Evolutionary conservation across 2,329 filamentous ascomycete genomes (phyloP).

Genomic region (Alternaria sp.): DNA sequence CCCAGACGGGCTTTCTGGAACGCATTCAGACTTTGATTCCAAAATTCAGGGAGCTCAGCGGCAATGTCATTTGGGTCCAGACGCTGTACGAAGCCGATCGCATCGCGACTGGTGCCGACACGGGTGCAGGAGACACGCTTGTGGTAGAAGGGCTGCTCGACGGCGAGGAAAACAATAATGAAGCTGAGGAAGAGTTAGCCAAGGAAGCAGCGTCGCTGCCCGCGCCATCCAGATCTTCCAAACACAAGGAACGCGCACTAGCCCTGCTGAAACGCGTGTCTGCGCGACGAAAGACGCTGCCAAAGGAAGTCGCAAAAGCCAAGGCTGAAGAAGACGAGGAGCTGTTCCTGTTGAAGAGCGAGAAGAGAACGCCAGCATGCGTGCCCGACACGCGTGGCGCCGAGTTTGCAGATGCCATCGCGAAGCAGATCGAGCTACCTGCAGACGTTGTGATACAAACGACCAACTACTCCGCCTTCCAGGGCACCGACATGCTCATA

Average conservation of each 20-base stretch:
- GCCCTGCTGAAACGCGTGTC: constrained; percentile 48
- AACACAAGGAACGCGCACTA: constrained; percentile 44
- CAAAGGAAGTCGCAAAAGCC: constrained; percentile 35
- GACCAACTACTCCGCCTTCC: constrained; percentile 87
- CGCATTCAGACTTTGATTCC: constrained; percentile 70
- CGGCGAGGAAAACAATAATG: constrained; percentile 42
- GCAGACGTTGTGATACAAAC: constrained; percentile 68
- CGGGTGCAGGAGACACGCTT: constrained; percentile 55
- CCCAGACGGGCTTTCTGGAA: constrained; percentile 70
- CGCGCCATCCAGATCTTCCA: constrained; percentile 42
- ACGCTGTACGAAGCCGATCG: constrained; percentile 73
- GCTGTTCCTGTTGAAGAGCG: constrained; percentile 51
- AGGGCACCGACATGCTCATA: constrained; percentile 73
- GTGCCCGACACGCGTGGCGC: constrained; percentile 53
- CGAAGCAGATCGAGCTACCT: constrained; percentile 56
- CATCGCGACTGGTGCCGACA: constrained; percentile 57
- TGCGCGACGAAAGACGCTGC: constrained; percentile 34
- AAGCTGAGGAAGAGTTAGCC: constrained; percentile 39
- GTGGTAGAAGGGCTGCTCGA: constrained; percentile 50
- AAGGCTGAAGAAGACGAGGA: constrained; percentile 53
- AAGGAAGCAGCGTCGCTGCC: constrained; percentile 30
- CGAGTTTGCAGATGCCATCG: constrained; percentile 58
- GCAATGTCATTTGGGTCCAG: constrained; percentile 83
- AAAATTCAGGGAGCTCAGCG: constrained; percentile 71
- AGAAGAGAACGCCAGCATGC: constrained; percentile 50